Evolutionary conservation across 2,329 filamentous ascomycete genomes (phyloP), one percentile per base, ranked within the genome.

Genomic region (Diplodia scrobiculata): DNA sequence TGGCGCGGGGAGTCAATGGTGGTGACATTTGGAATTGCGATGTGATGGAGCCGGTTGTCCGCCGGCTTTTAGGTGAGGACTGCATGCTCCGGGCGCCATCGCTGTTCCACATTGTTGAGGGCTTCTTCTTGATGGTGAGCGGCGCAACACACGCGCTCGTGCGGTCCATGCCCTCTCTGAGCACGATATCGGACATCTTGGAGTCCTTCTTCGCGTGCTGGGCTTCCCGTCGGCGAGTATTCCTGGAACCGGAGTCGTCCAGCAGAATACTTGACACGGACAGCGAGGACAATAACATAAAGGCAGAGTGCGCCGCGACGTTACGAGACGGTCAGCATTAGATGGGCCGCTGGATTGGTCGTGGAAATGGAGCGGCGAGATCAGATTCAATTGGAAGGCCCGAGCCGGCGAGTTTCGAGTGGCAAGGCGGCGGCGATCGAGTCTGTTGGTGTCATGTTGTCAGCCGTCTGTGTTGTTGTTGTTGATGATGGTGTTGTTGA

Each of bases 1-100:
- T 88, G 73, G 84, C 84, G 77, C 88, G 87, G 19, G 91, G 91
- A 9, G 91, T 93, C 68, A 88, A 81, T 50, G 91, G 91, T 32
- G 91, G 91, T 58, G 90, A 93, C 79, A 93, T 89, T 70, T 92
- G 88, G 29, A 73, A 71, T 48, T 71, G 73, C 19, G 73, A 73
- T 63, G 38, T 69, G 21, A 45, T 32, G 53, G 36, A 66, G 36
- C 36, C 29, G 51, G 36, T 32, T 19, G 65, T 63, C 21, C 34
- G 55, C 6, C 58, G 48, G 41, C 50, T 63, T 29, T 55, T 53
- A 2, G 65, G 58, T 45, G 65, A 66, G 14, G 65, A 66, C 34
- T 60, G 55, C 17, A 51, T 45, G 19, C 55, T 62, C 27, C 27
- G 45, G 45, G 38, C 29, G 38, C 52, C 53, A 32, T 58, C 64